phyloP scores from a whole-genome alignment of 495 filamentous ascomycete species.

The Oidiodendron maius region DNA sequence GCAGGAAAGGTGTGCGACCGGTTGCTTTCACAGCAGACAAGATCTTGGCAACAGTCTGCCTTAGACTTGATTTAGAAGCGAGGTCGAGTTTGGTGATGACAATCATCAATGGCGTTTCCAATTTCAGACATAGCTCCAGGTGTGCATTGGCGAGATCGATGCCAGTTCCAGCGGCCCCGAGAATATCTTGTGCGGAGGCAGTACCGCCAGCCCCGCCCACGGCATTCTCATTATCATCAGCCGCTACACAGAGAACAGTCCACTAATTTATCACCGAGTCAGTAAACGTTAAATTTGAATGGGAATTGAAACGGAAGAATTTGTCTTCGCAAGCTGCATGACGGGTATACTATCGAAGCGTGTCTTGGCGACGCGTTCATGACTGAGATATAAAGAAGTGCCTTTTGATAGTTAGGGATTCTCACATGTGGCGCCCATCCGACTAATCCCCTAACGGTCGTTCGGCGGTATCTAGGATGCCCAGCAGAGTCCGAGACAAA shows the following conservation, averaged over 20 bases:
- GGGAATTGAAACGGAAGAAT: too few relatives aligned
- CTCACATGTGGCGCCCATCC: conserved; percentile 80
- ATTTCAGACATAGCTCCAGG: conserved; percentile 77
- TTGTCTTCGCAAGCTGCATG: neutral
- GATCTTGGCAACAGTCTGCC: conserved; percentile 61
- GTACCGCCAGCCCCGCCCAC: conserved; percentile 27
- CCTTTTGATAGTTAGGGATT: conserved; percentile 1
- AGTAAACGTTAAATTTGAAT: neutral
- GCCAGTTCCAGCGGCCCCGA: conserved; percentile 41
- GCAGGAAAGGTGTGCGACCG: conserved; percentile 64
- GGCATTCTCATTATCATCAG: conserved; percentile 56
- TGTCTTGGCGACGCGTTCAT: neutral
- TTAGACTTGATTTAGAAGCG: conserved; percentile 63
- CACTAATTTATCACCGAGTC: conserved; percentile 33
- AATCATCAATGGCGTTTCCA: conserved; percentile 69
- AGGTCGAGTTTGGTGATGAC: conserved; percentile 89
- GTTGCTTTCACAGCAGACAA: conserved; percentile 72
- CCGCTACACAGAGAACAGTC: conserved; percentile 81
- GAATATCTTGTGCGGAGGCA: conserved; percentile 39
- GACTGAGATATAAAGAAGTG: neutral
- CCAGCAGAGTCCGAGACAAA: conserved; percentile 90
- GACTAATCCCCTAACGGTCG: conserved; percentile 79
- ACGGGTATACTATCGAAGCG: neutral
- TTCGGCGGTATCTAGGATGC: conserved; percentile 79
- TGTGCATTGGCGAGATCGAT: conserved; percentile 73